Conservation (phyloP, 805 yeast species). For the Zygosaccharomyces kombuchaensis region DNA sequence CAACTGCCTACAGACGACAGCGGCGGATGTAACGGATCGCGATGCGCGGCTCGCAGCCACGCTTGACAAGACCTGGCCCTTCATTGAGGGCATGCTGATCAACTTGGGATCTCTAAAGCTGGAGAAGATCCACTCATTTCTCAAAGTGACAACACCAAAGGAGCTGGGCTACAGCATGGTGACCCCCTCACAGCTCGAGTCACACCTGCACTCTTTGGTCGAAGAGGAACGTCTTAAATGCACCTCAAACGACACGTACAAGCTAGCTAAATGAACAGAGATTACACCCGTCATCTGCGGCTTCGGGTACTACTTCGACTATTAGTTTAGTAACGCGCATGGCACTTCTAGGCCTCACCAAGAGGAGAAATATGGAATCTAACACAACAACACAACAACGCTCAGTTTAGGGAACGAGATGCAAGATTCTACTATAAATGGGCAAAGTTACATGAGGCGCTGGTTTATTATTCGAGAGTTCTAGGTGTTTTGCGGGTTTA, state of each 20-base stretch:
- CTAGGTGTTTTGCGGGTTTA: too few relatives aligned
- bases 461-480: too few relatives aligned
- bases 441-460: too few relatives aligned
- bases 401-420: too few relatives aligned
- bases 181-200: conserved; percentile 15
- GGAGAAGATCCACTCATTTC: conserved; percentile 48
- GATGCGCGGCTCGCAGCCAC: conserved; percentile 2
- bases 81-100: conserved; percentile 51
- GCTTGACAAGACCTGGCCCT: conserved; percentile 40
- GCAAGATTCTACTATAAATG: too few relatives aligned
- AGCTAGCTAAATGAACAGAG: conserved; percentile 6
- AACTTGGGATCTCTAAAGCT: conserved; percentile 50
- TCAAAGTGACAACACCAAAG: conserved; percentile 52
- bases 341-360: too few relatives aligned
- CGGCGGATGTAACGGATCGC: not conserved
- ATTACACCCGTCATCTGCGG: not conserved
- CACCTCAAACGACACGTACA: conserved; percentile 19
- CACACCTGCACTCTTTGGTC: conserved; percentile 14
- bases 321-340: too few relatives aligned
- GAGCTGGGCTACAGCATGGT: conserved; percentile 33
- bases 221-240: conserved; percentile 18
- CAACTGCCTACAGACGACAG: not conserved
- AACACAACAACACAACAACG: too few relatives aligned
- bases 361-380: not conserved
- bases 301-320: not conserved